Evolutionary conservation across 2,329 filamentous ascomycete genomes (phyloP).

Genomic region (Ceratocystis ficicola): DNA sequence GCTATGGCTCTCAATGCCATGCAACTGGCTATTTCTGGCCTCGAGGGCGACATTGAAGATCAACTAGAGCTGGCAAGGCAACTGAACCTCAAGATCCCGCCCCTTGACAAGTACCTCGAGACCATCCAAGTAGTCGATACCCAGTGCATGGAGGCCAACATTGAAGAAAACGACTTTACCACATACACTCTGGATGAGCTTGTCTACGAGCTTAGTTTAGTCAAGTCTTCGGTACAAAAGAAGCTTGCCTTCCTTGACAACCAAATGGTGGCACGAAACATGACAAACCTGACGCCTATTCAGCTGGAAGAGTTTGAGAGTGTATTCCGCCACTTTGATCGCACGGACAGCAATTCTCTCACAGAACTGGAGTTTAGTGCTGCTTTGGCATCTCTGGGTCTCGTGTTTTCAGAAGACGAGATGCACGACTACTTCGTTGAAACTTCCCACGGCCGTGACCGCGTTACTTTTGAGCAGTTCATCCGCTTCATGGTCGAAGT

Average conservation of each 20-base stretch:
- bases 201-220: constrained; percentile 80
- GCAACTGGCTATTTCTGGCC: constrained; percentile 85
- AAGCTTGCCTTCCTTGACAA: constrained; percentile 96
- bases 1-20: constrained; percentile 89
- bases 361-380: constrained; percentile 93
- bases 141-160: constrained; percentile 91
- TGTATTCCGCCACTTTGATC: constrained; percentile 95
- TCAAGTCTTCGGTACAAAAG: constrained; percentile 85
- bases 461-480: constrained; percentile 95
- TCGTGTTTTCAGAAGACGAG: constrained; percentile 94
- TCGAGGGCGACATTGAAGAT: constrained; percentile 94
- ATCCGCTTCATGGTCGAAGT: constrained; percentile 99
- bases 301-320: constrained; percentile 98
- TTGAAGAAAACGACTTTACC: constrained; percentile 99
- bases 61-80: constrained; percentile 78
- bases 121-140: constrained; percentile 76
- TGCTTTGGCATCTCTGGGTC: constrained; percentile 81
- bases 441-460: constrained; percentile 64
- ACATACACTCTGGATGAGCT: constrained; percentile 97
- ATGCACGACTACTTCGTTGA: constrained; percentile 93
- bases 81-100: constrained; percentile 72
- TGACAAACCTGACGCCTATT: constrained; percentile 97
- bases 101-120: constrained; percentile 80
- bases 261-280: constrained; percentile 93
- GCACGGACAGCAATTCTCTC: constrained; percentile 78